phyloP scores from a whole-genome alignment of 768 basidiomycete species.

The Lentinula boryana region DNA sequence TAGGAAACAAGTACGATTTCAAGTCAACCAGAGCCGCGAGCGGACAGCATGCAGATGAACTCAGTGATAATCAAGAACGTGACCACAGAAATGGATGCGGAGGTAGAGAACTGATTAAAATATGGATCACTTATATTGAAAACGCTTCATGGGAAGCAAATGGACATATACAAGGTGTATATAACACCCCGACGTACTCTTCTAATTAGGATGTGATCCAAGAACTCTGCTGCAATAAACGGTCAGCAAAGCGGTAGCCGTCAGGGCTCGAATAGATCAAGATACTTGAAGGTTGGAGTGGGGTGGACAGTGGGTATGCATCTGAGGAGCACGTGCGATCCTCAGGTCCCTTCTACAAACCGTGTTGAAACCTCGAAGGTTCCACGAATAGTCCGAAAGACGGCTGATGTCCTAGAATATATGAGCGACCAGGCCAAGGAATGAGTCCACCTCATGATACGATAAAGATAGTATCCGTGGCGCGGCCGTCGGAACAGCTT shows the following conservation, averaged over 20 bases:
- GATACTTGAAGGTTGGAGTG: neutral
- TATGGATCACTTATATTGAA: too few species aligned
- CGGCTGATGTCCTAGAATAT: slow-evolving; percentile 7
- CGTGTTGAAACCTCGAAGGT: neutral
- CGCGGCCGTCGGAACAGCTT: slow-evolving; percentile 2
- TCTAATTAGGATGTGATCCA: neutral
- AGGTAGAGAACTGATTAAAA: too few species aligned
- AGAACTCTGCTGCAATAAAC: slow-evolving; percentile 3
- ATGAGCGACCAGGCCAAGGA: slow-evolving; percentile 12
- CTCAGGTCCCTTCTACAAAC: slow-evolving; percentile 6
- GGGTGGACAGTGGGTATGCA: neutral
- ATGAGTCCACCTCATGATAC: slow-evolving; percentile 7
- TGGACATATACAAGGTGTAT: neutral
- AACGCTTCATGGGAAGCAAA: too few species aligned
- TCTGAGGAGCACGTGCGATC: neutral
- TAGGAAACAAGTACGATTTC: neutral
- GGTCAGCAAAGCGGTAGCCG: slow-evolving; percentile 2
- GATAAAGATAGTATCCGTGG: slow-evolving; percentile 4
- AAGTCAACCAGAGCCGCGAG: neutral
- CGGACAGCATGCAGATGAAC: neutral
- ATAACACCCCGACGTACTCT: neutral
- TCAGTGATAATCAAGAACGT: neutral
- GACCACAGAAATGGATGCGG: neutral
- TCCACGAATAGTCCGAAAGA: neutral
- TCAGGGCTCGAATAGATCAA: neutral